phyloP scores from a whole-genome alignment of 2,329 filamentous ascomycete species.

The Xylariaceae sp. region DNA sequence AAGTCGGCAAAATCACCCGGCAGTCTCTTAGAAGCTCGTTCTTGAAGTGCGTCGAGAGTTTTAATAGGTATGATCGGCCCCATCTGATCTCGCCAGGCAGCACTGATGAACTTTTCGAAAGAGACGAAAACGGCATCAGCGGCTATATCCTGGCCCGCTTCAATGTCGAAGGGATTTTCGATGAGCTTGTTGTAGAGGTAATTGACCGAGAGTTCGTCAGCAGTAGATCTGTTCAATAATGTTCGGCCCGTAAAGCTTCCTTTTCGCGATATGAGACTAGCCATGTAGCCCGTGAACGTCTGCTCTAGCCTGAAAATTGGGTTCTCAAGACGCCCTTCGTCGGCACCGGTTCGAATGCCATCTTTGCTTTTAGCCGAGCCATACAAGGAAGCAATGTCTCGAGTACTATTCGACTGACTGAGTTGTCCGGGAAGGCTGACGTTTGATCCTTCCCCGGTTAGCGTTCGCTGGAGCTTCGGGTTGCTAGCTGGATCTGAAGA shows the following conservation, averaged over 20 bases:
- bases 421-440: constrained; percentile 39
- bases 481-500: constrained; percentile 36
- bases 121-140: constrained; percentile 84
- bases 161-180: constrained; percentile 73
- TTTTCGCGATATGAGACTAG: constrained; percentile 76
- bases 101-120: constrained; percentile 86
- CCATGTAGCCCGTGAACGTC: constrained; percentile 75
- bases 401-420: constrained; percentile 42
- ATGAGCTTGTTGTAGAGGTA: constrained; percentile 85
- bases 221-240: constrained; percentile 62
- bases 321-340: constrained; percentile 55
- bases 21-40: constrained; percentile 57
- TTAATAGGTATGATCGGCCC: constrained; percentile 73
- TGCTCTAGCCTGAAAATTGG: constrained; percentile 72
- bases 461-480: constrained; percentile 39
- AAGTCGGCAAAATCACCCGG: constrained; percentile 69
- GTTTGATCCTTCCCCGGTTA: constrained; percentile 31
- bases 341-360: constrained; percentile 37
- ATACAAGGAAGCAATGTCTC: constrained; percentile 45
- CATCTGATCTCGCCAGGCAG: constrained; percentile 85
- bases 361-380: constrained; percentile 49
- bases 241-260: constrained; percentile 78
- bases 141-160: constrained; percentile 66
- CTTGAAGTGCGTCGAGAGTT: constrained; percentile 68
- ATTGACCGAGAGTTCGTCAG: constrained; percentile 76